phyloP scores from a whole-genome alignment of 2,329 filamentous ascomycete species.

The Fusarium dimerum region DNA sequence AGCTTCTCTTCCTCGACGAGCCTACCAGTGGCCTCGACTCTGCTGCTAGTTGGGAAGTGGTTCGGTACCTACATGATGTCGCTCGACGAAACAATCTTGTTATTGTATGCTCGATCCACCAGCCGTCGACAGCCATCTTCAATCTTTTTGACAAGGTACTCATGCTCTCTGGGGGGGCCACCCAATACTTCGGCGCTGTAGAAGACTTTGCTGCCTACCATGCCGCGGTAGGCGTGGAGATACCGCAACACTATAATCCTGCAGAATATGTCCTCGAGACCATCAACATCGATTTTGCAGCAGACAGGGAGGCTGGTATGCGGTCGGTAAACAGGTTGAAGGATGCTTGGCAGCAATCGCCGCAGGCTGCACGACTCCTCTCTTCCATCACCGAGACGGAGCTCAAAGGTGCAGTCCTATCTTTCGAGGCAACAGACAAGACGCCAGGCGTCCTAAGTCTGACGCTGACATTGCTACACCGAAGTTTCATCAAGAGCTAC shows the following conservation, averaged over 20 bases:
- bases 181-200: slow-evolving; percentile 72
- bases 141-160: slow-evolving; percentile 78
- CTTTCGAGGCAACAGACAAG: slow-evolving; percentile 18
- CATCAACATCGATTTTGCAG: slow-evolving; percentile 74
- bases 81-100: slow-evolving; percentile 70
- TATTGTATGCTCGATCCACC: slow-evolving; percentile 81
- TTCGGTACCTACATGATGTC: slow-evolving; percentile 69
- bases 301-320: slow-evolving; percentile 45
- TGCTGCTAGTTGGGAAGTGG: slow-evolving; percentile 73
- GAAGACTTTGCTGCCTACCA: slow-evolving; percentile 63
- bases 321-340: slow-evolving; percentile 33
- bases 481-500: slow-evolving; percentile 80
- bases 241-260: slow-evolving; percentile 74
- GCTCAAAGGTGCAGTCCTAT: slow-evolving; percentile 28
- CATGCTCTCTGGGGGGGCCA: slow-evolving; percentile 69
- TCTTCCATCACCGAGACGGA: slow-evolving; percentile 29
- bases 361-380: slow-evolving; percentile 18
- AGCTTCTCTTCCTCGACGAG: slow-evolving; percentile 81
- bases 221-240: slow-evolving; percentile 55
- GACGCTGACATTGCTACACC: slow-evolving; percentile 68
- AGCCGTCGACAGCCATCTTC: slow-evolving; percentile 79
- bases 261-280: slow-evolving; percentile 79
- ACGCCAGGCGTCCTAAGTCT: slow-evolving; percentile 51
- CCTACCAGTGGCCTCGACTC: slow-evolving; percentile 84
- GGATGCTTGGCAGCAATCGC: slow-evolving; percentile 26